Base-by-base conservation (phyloP, 192 early-diverging fungal genomes). In the Phycomyces nitens region DNA sequence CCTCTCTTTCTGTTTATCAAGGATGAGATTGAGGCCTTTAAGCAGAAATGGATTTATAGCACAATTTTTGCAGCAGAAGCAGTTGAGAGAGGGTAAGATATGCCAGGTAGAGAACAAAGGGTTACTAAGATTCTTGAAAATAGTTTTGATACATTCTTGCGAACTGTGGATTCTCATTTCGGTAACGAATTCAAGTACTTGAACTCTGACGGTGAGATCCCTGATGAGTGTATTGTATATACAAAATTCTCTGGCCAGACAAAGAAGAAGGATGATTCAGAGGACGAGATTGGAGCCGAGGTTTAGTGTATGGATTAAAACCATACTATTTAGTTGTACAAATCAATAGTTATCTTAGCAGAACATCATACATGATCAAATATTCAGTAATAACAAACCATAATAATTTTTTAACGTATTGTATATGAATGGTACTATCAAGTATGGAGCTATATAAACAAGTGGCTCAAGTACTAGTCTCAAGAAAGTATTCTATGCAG, bases 21-120 rank as follows among this genome's bases (percentile, higher is more conserved):
- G 74, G 79, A 83, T 11, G 76, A 82, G 57, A 95, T 99, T 59
- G 83, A 89, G 9, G 76, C 73, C 34, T 98, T 99, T 68, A 96
- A 94, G 79, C 78, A 92, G 65, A 78, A 91, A 73, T 92, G 79
- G 68, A 96, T 99, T 64, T 95, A 96, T 77, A 76, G 82, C 20
- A 79, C 82, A 16, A 91, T 97, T 22, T 79, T 87, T 53, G 74
- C 85, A 47, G 88, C 89, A 14, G 97, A 99, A 79, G 51, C 80
- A 52, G 65, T 70, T 4, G 86, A 89, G 11, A 68, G 68, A 26
- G 67, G 69, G 73, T 94, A 77, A 73, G 69, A 71, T 20, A 5
- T 22, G 21, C 10, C 20, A 0, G 0, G n/a, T 15, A 47, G 18
- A 3, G 44, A 47, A n/a, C 44, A 47, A n/a, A 47, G 11, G 41